A percentile compares a stretch with the other conserved stretches of the same genome.
Evolutionary conservation across 2,329 filamentous ascomycete genomes (phyloP).

Genomic region (Exutisphaerella laricina): DNA sequence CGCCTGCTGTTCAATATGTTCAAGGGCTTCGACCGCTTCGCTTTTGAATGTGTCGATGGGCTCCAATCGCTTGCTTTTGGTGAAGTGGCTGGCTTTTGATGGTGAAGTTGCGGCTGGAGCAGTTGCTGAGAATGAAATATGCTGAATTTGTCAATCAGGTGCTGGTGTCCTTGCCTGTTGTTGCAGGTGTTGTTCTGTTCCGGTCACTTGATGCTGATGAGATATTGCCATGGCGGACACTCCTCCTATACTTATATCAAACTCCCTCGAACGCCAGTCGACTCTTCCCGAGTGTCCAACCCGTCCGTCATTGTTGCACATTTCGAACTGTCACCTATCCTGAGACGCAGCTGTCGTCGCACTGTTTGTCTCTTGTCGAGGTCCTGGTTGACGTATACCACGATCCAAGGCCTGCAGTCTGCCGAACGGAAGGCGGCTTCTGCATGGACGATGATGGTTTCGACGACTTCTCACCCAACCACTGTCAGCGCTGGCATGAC

Average conservation of each 20-base stretch:
- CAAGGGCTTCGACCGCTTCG: no score
- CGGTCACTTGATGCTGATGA: background rate
- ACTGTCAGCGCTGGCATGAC: background rate
- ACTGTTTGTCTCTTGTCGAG: constrained; percentile 16
- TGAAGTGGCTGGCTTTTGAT: no score
- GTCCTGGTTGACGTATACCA: constrained; percentile 11
- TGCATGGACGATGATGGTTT: constrained; percentile 1
- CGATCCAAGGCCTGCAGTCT: background rate
- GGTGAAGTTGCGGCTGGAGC: background rate
- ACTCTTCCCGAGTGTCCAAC: background rate
- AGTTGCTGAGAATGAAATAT: background rate
- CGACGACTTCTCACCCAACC: background rate
- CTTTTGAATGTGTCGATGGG: no score
- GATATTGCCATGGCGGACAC: background rate
- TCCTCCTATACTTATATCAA: constrained; percentile 8
- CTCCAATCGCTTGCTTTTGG: no score
- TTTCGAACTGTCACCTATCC: constrained; percentile 9
- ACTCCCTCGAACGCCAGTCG: background rate
- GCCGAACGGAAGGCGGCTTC: constrained; percentile 7
- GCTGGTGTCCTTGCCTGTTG: no score
- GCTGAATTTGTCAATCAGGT: background rate
- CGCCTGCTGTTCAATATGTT: no score
- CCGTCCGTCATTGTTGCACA: background rate
- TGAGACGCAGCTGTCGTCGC: constrained; percentile 15
- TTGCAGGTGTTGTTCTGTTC: background rate